Evolutionary conservation across 108 stramenopile species (phyloP), one percentile per base, ranked within the genome.

Genomic region (Cyclotella choctawhatcheeana): DNA sequence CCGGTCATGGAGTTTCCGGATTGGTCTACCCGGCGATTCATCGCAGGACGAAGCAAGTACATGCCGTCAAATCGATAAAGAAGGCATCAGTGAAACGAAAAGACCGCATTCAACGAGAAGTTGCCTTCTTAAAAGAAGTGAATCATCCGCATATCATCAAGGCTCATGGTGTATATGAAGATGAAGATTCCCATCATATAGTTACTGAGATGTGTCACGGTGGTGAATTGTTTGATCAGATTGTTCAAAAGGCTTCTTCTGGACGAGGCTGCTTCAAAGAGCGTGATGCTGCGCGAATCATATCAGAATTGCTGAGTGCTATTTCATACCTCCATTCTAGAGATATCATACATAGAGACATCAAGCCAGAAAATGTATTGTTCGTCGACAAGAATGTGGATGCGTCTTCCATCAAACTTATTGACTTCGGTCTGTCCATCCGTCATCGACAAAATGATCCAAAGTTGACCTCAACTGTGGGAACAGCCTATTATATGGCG

Each of bases 271-370:
- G 55, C 20, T 56, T 56, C n/a, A 1, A 1, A 27, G 31, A 86
- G 85, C 50, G 21, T 17, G 43, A 61, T 60, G 71, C 84, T 62
- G 50, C 48, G 31, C n/a, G 16, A 17, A 35, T 82, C 47, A 35
- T 61, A 77, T 34, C 45, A 18, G 32, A 62, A 54, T 44, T 97
- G 88, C 79, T 93, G 27, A 89, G 87, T 30, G 87, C 89, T 18
- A 69, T 91, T 53, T 32, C 79, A 37, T 88, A 87, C 65, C 69
- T 88, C 45, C 90, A 91, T 61, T 45, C 62, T 18, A 61, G 63
- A 18, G 68, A 76, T 25, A 82, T 91, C 44, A 51, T 74, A 16
- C 90, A 91, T 69, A 77, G 91, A 13, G 91, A 89, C 67, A 76
- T 89, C 58, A 91, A 91, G 44, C 91, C 96, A 16, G 89, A 71